Evolutionary conservation across 2,329 filamentous ascomycete genomes (phyloP), one percentile per base, ranked within the genome.

Genomic region (Scedosporium boydii): DNA sequence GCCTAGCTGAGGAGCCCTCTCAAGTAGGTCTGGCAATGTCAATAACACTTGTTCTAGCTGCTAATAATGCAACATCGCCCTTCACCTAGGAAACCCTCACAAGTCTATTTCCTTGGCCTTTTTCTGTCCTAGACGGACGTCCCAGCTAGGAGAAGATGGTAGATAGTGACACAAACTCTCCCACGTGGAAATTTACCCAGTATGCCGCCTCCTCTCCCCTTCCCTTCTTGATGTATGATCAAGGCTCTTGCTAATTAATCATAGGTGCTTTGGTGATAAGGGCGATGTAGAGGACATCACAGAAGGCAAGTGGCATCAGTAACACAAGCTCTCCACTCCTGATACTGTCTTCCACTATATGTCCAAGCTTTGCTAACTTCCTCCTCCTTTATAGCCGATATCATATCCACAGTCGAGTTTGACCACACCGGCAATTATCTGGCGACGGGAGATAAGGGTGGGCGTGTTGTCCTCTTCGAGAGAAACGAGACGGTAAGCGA

Each of bases 171-270:
- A 84, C 89, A 80, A 91, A 87, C 83, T 88, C 91, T 80, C 93
- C 93, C 75, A 98, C 93, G 80, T 98, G 93, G 93, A 98, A 98
- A 84, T 98, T 98, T 81, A 98, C 93, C 78, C 93, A 98, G 93
- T 96, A 90, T 78, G 91, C 83, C 58, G 29, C 18, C 27, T n/a
- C 27, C 53, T 23, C 55, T 34, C 53, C 29, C 62, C 61, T 42
- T 61, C 53, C 51, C 34, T 59, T 48, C 3, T 48, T 7, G 16
- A 21, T 3, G n/a, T 48, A 48, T 23, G n/a, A 48, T 23, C 21
- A 18, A 55, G 23, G 9, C 34, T 38, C 34, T 38, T 55, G 12
- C 18, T 59, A 29, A 42, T 69, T 66, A 64, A 60, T 51, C 63
- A 64, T 72, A 98, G 93, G 82, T 98, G 95, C 82, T 99, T 99